Evolutionary conservation across 1,139 yeast genomes (phyloP).

Genomic region (Blastobotrys persicus): DNA sequence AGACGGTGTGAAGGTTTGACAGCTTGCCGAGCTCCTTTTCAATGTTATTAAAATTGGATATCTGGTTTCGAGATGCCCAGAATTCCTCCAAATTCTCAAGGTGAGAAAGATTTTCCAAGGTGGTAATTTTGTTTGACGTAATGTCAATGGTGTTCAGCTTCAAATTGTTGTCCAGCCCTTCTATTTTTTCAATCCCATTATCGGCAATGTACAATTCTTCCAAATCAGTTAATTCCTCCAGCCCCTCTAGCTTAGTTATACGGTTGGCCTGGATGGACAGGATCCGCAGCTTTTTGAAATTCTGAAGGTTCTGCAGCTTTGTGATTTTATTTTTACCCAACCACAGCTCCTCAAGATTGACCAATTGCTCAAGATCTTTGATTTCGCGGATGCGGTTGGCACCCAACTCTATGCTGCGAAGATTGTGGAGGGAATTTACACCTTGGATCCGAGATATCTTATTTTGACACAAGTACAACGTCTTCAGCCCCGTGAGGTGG

Average conservation of each 20-base stretch:
- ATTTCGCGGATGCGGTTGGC: conserved; percentile 77
- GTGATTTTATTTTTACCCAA: conserved; percentile 83
- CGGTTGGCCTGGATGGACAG: conserved; percentile 88
- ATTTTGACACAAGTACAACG: conserved; percentile 85
- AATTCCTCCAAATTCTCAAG: conserved; percentile 74
- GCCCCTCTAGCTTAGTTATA: conserved; percentile 74
- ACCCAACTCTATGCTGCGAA: conserved; percentile 81
- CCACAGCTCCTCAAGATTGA: conserved; percentile 76
- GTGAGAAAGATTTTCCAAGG: conserved; percentile 64
- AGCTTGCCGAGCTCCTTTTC: conserved; percentile 62
- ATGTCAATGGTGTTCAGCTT: conserved; percentile 77
- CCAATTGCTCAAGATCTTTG: conserved; percentile 52
- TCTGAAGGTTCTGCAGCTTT: conserved; percentile 59
- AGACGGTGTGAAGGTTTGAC: conserved; percentile 76
- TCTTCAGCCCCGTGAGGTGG: conserved; percentile 57
- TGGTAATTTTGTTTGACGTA: conserved; percentile 65
- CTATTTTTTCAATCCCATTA: conserved; percentile 73
- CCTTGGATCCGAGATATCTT: conserved; percentile 72
- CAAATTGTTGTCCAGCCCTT: conserved; percentile 68
- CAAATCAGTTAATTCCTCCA: conserved; percentile 65
- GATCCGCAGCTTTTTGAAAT: conserved; percentile 63
- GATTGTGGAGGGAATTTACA: conserved; percentile 54
- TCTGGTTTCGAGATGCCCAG: conserved; percentile 84
- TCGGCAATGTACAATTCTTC: conserved; percentile 89
- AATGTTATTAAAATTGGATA: conserved; percentile 67